phyloP scores from a whole-genome alignment of 345 rosid genomes.

The Dipteronia sinensis region DNA sequence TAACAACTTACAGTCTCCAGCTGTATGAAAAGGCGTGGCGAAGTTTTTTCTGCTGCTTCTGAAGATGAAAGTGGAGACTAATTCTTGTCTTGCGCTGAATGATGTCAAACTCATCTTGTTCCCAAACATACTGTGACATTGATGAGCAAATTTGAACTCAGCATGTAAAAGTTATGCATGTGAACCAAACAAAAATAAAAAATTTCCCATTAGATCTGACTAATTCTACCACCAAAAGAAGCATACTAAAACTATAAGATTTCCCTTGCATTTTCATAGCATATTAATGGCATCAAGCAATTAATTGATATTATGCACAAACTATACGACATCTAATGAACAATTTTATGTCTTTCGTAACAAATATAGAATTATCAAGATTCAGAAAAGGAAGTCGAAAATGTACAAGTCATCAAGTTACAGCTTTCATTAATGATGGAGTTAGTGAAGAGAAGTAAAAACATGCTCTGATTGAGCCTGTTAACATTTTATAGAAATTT shows the following conservation, averaged over 20 bases:
- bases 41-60: constrained; percentile 73
- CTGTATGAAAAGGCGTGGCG: constrained; percentile 85
- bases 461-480: not conserved
- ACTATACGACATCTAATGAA: not conserved
- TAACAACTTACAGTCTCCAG: constrained; percentile 81
- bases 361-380: not conserved
- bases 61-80: constrained; percentile 82
- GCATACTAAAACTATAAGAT: not conserved
- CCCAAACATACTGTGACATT: constrained; percentile 72
- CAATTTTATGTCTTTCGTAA: not conserved
- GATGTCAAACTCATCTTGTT: constrained; percentile 86
- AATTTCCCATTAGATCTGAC: not conserved
- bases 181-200: not conserved
- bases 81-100: constrained; percentile 76
- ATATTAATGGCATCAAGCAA: not conserved
- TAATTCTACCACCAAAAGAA: not conserved
- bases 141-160: not conserved
- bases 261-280: not conserved
- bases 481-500: not conserved
- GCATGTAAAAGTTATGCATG: not conserved
- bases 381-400: not conserved
- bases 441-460: not conserved
- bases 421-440: not conserved
- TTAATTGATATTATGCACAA: not conserved
- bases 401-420: not conserved